Conservation (phyloP, 768 basidiomycete species). For the Leccinum obscurum region DNA sequence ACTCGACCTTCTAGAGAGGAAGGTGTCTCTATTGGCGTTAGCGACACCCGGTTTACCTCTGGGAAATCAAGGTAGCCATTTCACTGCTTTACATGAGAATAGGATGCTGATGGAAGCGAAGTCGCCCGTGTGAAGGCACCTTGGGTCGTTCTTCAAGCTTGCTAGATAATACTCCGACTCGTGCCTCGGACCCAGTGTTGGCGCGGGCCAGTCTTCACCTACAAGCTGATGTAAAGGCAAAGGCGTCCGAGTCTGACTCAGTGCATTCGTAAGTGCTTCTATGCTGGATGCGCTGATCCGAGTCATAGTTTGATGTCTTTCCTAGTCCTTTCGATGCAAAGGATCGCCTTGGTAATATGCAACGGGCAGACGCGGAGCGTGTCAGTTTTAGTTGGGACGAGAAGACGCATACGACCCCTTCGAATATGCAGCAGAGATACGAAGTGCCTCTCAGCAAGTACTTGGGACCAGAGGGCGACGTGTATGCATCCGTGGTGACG, state of each 20-base stretch:
- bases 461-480: neutral
- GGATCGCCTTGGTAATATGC: neutral
- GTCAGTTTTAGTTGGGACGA: conserved; percentile 7
- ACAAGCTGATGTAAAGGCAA: neutral
- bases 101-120: conserved; percentile 7
- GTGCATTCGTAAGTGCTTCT: conserved; percentile 7
- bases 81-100: neutral
- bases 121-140: neutral
- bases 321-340: conserved; percentile 2
- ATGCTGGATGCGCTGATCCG: neutral
- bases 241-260: neutral
- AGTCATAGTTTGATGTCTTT: conserved; percentile 1
- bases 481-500: neutral
- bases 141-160: neutral
- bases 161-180: neutral
- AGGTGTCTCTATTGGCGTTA: neutral
- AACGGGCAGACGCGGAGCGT: neutral
- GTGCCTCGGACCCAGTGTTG: neutral
- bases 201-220: neutral
- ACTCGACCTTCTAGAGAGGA: neutral
- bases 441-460: conserved; percentile 21
- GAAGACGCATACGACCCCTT: neutral
- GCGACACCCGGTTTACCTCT: neutral
- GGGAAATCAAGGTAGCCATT: conserved; percentile 2
- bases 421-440: conserved; percentile 8